Evolutionary conservation across 371 early-diverging fungal species (phyloP).

Genomic region (Rhizopus delemar): DNA sequence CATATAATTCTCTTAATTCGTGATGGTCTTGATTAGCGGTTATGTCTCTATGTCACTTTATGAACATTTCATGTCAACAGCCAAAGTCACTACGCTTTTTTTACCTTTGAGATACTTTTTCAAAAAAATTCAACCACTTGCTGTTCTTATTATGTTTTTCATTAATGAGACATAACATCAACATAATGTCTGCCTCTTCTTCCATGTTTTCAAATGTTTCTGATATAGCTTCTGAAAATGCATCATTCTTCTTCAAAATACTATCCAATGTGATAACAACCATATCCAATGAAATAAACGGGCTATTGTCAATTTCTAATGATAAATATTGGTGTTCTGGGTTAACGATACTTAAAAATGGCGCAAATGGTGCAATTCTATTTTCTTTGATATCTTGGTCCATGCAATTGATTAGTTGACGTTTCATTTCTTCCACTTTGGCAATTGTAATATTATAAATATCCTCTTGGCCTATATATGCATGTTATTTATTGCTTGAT

Average conservation of each 20-base stretch:
- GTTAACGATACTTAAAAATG: slow-evolving; percentile 38
- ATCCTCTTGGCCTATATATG: slow-evolving; percentile 31
- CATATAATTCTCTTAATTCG: slow-evolving; percentile 46
- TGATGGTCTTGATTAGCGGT: slow-evolving; percentile 20
- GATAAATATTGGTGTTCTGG: slow-evolving; percentile 14
- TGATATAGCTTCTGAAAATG: slow-evolving; percentile 25
- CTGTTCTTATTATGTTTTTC: slow-evolving; percentile 32
- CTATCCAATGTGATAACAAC: slow-evolving; percentile 34
- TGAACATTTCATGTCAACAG: neutral
- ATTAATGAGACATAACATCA: slow-evolving; percentile 47
- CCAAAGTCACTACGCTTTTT: neutral
- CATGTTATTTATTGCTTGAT: slow-evolving; percentile 11
- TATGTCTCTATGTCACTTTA: neutral
- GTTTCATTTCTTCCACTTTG: slow-evolving; percentile 30
- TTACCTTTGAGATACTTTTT: slow-evolving; percentile 25
- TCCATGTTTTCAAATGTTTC: slow-evolving; percentile 42
- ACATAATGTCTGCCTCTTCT: slow-evolving; percentile 51
- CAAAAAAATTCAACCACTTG: slow-evolving; percentile 35
- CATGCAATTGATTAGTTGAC: slow-evolving; percentile 28
- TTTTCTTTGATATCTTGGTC: slow-evolving; percentile 19
- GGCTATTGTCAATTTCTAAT: slow-evolving; percentile 13
- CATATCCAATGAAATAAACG: slow-evolving; percentile 18
- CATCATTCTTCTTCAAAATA: slow-evolving; percentile 24
- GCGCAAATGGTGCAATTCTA: slow-evolving; percentile 23
- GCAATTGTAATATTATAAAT: slow-evolving; percentile 23